Base-by-base conservation (phyloP, 1,139 yeast genomes). In the Zygosaccharomyces pseudobailii region DNA sequence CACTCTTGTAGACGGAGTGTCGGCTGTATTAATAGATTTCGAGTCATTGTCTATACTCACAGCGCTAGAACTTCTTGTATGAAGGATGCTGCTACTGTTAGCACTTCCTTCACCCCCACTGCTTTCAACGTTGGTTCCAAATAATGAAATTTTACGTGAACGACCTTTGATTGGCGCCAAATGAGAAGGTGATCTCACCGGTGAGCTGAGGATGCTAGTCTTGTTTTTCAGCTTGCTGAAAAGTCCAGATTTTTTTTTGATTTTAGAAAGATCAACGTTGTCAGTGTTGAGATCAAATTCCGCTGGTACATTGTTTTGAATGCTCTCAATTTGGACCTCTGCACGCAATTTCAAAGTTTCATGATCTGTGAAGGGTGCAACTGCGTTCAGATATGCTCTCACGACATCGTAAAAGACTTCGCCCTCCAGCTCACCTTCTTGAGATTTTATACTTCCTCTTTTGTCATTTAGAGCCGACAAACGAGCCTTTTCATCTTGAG, bases 291-390 rank as follows among this genome's bases (percentile, higher is more conserved):
- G 52, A 47, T 65, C 67, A 37, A 53, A 55, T 5, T 58, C 58
- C 1, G 51, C 55, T 2, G 63, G 62, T 2, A 63, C 94, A 45
- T 86, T 90, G 52, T 84, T 80, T 64, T 88, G 94, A 55, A 94
- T 88, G 17, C 94, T 81, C 65, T 92, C 97, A 46, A 90, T 82
- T 58, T 86, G 94, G 13, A 90, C 97, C 61, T 88, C 96, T 24
- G 82, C 78, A 47, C 76, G 75, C 32, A 90, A 82, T 53, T 95
- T 77, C 42, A 70, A 69, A 4, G 87, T 82, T 63, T 94, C 98
- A 52, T 84, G 82, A 40, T 77, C 72, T 55, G 92, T 77, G 55
- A 88, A 86, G 36, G 76, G 76, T 46, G 80, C 77, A 48, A 89
- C 71, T 2, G 79, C 66, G 13, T 70, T 62, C 39, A 89, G 70